Evolutionary conservation across 768 basidiomycete species (phyloP), one percentile per base, ranked within the genome.

Genomic region (Hygrophorus russula): DNA sequence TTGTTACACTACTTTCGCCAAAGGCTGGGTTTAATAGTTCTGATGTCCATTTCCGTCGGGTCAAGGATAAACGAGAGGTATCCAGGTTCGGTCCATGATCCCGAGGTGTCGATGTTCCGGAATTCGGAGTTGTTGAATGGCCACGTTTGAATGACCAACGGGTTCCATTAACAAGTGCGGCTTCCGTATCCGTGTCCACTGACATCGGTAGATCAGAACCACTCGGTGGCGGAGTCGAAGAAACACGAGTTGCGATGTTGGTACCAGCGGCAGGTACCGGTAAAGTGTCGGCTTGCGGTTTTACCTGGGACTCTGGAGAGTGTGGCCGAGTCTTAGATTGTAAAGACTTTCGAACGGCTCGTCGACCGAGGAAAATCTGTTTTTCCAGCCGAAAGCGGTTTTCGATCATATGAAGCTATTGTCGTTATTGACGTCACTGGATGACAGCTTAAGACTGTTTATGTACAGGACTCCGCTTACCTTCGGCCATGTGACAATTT

Each of bases 401-500:
- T 56, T 83, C 79, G 46, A 97, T 87, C 76, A 98, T 97, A 53
- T 89, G 90, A 11, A 96, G 64, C 91, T 93, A 41, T 14, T 15
- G 32, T 27, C 15, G 38, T 1, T 10, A 9, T 35, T 12, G n/a
- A 24, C 15, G 19, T 30, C 34, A 34, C 14, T 27, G 11, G 30
- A 14, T 42, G 17, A 27, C n/a, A 10, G 29, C 15, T 34, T 17
- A n/a, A 10, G 14, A 13, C 32, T 29, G 36, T 39, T 3, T 14
- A 28, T 48, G 32, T 37, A 28, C 33, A 15, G 3, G 6, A 9
- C 18, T 9, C 32, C 18, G 40, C 66, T 45, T 50, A 94, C 87
- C 68, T 94, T 97, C 0, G 96, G 94, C 91, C 91, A 99, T n/a
- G 96, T 87, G 20, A 91, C 94, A 8, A 76, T 58, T 62, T 96